Percentiles rank a stretch among this genome's conserved stretches.
Conservation (phyloP, 805 yeast genomes). For the Suhomyces sp. region DNA sequence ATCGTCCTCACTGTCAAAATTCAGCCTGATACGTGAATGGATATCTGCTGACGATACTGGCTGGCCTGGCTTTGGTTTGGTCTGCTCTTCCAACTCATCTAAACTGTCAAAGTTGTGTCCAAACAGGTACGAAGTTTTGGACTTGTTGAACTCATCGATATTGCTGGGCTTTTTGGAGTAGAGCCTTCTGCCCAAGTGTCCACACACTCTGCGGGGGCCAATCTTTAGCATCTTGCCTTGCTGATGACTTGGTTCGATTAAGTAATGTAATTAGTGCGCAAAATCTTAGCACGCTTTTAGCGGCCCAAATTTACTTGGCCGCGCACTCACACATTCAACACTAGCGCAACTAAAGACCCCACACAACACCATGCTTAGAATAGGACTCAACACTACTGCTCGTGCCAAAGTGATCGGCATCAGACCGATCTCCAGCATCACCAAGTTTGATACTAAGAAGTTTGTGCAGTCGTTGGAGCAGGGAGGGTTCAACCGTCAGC, state of each 20-base stretch:
- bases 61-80: conserved; percentile 8
- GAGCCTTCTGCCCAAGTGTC: background rate
- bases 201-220: background rate
- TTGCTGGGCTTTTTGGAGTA: conserved; percentile 2
- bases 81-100: conserved; percentile 16
- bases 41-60: background rate
- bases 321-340: background rate
- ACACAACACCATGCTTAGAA: background rate
- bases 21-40: conserved; percentile 5
- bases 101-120: conserved; percentile 20
- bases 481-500: conserved; percentile 68
- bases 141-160: conserved; percentile 39
- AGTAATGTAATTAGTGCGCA: background rate
- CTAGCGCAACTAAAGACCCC: background rate
- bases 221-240: background rate
- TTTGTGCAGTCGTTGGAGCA: conserved; percentile 67
- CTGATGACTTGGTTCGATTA: background rate
- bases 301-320: background rate
- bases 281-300: background rate
- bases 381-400: background rate
- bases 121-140: conserved; percentile 27
- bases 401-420: background rate
- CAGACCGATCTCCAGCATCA: conserved; percentile 20
- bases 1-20: conserved; percentile 10
- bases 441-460: conserved; percentile 71